Percentiles rank a stretch among this genome's conserved stretches.
These are phyloP conservation scores for Phytopythium mirpurense DNA, from an alignment of 352 stramenopile genomes.

Conservation along the genomic window DNA sequence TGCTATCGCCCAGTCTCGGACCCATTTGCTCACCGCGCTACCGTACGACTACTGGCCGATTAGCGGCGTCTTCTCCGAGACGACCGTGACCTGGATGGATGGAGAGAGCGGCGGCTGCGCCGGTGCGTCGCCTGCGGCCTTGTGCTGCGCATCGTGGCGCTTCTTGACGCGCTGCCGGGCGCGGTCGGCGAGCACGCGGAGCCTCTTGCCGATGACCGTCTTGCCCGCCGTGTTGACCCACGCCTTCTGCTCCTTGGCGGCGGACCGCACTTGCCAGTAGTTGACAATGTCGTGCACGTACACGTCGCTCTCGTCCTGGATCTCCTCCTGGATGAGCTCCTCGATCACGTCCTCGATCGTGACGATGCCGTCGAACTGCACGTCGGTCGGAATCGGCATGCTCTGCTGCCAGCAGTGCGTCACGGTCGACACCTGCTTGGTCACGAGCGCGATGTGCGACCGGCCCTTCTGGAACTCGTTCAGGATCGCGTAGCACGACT, in stretches of 20 bases:
- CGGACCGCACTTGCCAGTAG: slow-evolving; percentile 41
- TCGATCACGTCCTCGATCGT: slow-evolving; percentile 94
- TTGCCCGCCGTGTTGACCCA: slow-evolving; percentile 24
- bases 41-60: slow-evolving; percentile 11
- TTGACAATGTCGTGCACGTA: slow-evolving; percentile 63
- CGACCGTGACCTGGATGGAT: slow-evolving; percentile 39
- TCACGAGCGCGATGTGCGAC: slow-evolving; percentile 83
- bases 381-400: slow-evolving; percentile 32
- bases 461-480: slow-evolving; percentile 91
- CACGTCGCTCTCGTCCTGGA: slow-evolving; percentile 88
- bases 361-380: slow-evolving; percentile 85
- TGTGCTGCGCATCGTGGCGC: slow-evolving; percentile 21
- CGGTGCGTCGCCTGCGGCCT: background rate
- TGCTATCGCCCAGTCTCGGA: too few species aligned
- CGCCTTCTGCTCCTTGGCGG: slow-evolving; percentile 12
- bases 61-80: slow-evolving; percentile 45
- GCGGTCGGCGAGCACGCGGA: slow-evolving; percentile 31
- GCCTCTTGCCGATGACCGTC: slow-evolving; percentile 34
- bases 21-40: background rate
- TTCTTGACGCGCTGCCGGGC: slow-evolving; percentile 31
- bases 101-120: slow-evolving; percentile 3
- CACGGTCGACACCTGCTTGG: slow-evolving; percentile 41
- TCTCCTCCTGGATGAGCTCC: slow-evolving; percentile 88
- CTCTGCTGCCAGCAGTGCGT: slow-evolving; percentile 47
- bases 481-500: slow-evolving; percentile 85